Conservation (phyloP, 176 grass and related monocot species). For the Zizania latifolia region DNA sequence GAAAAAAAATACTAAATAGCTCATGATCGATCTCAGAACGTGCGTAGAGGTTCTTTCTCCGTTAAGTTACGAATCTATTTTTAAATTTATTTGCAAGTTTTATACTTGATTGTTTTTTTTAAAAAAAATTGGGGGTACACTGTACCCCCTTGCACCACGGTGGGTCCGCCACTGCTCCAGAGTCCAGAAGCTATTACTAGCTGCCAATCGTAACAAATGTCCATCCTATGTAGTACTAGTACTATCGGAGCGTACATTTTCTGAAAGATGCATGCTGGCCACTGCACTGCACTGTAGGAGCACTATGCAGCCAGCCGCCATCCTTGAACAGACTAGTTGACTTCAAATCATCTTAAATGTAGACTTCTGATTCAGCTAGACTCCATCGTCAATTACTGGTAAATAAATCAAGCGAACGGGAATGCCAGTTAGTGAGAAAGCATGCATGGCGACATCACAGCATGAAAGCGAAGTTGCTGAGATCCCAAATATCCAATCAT, state of each 20-base stretch:
- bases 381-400: neutral
- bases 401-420: neutral
- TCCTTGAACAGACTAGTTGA: neutral
- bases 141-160: no score
- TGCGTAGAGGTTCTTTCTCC: no score
- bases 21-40: no score
- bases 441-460: neutral
- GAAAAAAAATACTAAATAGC: no score
- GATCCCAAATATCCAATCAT: no score
- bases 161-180: no score
- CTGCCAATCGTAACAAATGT: neutral
- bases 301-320: neutral
- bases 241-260: neutral
- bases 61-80: no score
- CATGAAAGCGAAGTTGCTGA: slow-evolving; percentile 1
- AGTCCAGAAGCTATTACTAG: neutral
- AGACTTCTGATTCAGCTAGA: no score
- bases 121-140: no score
- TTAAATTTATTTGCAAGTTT: no score
- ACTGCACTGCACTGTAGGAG: neutral
- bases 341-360: neutral
- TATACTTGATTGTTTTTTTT: no score
- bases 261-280: neutral
- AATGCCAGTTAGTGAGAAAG: neutral
- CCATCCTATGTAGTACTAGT: neutral